Conservation (phyloP, 805 yeast species). For the Barnettozyma populi region DNA sequence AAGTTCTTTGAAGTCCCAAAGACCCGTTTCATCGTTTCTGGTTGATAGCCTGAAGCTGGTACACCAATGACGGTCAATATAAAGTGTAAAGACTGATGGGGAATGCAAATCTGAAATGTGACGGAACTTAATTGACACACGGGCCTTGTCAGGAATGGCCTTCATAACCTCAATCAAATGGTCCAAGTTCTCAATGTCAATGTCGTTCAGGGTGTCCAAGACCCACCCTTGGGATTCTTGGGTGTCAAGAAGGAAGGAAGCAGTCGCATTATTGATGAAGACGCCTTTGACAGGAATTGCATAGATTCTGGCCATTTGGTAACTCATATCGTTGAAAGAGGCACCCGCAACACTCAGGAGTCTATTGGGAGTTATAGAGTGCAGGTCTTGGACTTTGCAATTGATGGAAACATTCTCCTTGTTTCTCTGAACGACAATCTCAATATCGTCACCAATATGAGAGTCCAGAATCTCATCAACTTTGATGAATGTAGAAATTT, state of each 20-base stretch:
- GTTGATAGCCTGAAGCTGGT: constrained; percentile 64
- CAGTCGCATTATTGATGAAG: constrained; percentile 69
- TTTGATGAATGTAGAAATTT: constrained; percentile 63
- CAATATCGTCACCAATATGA: constrained; percentile 53
- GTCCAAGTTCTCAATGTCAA: constrained; percentile 68
- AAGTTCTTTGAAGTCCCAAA: constrained; percentile 50
- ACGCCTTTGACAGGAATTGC: constrained; percentile 85
- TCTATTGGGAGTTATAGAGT: constrained; percentile 74
- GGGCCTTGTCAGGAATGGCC: constrained; percentile 65
- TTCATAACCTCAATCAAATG: constrained; percentile 75
- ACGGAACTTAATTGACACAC: constrained; percentile 65
- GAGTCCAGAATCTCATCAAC: constrained; percentile 82
- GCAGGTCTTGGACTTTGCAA: constrained; percentile 68
- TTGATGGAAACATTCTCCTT: constrained; percentile 49
- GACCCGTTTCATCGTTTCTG: constrained; percentile 50
- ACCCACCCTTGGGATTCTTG: constrained; percentile 74
- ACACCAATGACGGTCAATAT: constrained; percentile 83
- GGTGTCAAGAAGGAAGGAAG: constrained; percentile 59
- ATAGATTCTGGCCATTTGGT: constrained; percentile 81
- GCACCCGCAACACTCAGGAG: constrained; percentile 85
- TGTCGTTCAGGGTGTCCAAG: constrained; percentile 70
- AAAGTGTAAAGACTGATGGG: constrained; percentile 57
- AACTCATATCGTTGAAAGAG: constrained; percentile 76
- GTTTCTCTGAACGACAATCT: constrained; percentile 65
- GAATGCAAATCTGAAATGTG: constrained; percentile 80